phyloP scores from a whole-genome alignment of 352 stramenopile genomes.

The Peronospora farinosa region DNA sequence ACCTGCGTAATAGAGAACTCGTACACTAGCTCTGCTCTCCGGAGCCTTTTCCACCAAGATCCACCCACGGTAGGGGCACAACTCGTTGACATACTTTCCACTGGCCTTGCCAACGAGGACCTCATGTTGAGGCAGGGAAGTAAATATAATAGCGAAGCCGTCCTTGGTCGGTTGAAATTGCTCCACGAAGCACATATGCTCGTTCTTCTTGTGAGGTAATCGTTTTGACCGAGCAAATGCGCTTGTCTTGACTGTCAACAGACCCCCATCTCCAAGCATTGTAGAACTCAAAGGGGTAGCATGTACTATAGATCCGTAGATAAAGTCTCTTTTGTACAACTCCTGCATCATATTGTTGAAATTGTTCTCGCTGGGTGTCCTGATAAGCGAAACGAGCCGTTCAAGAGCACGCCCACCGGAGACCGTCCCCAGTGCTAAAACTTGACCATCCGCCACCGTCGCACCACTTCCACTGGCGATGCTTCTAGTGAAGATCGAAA shows the following conservation, averaged over 20 bases:
- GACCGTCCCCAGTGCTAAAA: constrained; percentile 31
- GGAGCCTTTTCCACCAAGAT: constrained; percentile 28
- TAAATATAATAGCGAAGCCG: constrained; percentile 29
- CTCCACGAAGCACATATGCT: constrained; percentile 37
- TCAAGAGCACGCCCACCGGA: constrained; percentile 21
- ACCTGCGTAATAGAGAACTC: constrained; percentile 24
- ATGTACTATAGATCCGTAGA: constrained; percentile 43
- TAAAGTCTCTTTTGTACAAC: constrained; percentile 39
- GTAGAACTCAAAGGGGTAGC: constrained; percentile 5
- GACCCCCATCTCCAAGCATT: constrained; percentile 3
- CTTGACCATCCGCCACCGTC: constrained; percentile 14
- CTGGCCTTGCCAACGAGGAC: constrained; percentile 32
- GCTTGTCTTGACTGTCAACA: constrained; percentile 32
- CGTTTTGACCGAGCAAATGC: constrained; percentile 26
- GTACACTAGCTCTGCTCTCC: constrained; percentile 24
- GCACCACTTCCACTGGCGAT: constrained; percentile 10
- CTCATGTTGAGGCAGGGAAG: constrained; percentile 23
- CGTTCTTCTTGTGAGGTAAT: constrained; percentile 33
- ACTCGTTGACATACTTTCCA: constrained; percentile 25
- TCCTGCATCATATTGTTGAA: constrained; percentile 37
- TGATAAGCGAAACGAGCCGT: constrained; percentile 18
- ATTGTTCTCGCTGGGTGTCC: constrained; percentile 26
- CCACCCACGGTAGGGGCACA: constrained; percentile 23
- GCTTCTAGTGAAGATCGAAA: constrained; percentile 27
- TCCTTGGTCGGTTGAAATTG: constrained; percentile 31